These are phyloP conservation scores for Nitzschia putrida DNA, from an alignment of 108 stramenopile species.

Conservation along the genomic window DNA sequence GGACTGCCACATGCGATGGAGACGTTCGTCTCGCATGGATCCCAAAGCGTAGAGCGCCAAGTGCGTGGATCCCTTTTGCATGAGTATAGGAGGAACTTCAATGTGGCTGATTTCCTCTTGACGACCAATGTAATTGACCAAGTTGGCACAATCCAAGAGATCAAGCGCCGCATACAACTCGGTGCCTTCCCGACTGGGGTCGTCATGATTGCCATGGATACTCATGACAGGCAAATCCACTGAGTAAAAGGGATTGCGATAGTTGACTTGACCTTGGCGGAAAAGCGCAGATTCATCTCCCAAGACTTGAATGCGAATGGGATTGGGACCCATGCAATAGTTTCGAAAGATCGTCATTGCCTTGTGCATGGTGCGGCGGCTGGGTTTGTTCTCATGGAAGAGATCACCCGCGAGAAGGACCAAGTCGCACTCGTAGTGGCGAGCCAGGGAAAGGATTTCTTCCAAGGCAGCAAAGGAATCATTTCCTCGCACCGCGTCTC, in stretches of 20 bases:
- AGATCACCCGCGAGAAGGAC: conserved; percentile 95
- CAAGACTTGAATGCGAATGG: conserved; percentile 81
- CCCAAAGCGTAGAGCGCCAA: conserved; percentile 95
- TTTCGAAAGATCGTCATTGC: conserved; percentile 91
- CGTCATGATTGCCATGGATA: conserved; percentile 99
- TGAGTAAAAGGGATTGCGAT: conserved; percentile 85
- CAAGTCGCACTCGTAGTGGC: conserved; percentile 73
- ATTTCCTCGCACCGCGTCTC: conserved; percentile 83
- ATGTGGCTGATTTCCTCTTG: conserved; percentile 87
- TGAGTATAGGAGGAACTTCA: conserved; percentile 83
- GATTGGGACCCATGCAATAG: conserved; percentile 89
- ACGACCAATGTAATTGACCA: conserved; percentile 97
- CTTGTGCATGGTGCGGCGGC: conserved; percentile 80
- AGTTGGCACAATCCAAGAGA: conserved; percentile 79
- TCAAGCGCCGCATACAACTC: conserved; percentile 92
- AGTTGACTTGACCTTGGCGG: conserved; percentile 75
- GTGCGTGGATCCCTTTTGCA: conserved; percentile 89
- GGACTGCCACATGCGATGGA: conserved; percentile 94
- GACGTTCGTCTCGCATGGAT: conserved; percentile 94
- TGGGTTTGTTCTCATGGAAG: conserved; percentile 98
- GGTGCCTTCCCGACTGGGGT: conserved; percentile 83
- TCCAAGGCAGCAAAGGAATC: neutral
- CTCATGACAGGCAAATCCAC: conserved; percentile 93
- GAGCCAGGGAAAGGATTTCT: conserved; percentile 77
- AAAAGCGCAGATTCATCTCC: conserved; percentile 23